These are phyloP conservation scores for Mycena indigotica DNA, from an alignment of 768 basidiomycete species.

Conservation along the genomic window DNA sequence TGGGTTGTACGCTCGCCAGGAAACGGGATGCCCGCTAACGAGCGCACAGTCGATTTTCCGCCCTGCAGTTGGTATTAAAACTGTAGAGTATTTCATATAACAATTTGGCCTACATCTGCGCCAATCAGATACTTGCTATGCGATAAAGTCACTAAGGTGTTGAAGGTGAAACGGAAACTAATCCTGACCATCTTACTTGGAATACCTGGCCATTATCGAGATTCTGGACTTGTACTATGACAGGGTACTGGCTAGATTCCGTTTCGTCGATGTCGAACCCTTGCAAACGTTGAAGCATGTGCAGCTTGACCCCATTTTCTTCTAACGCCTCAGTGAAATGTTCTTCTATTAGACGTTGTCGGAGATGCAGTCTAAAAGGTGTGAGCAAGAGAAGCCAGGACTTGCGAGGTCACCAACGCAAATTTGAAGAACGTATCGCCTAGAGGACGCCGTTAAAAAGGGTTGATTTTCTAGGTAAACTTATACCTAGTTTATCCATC, in stretches of 20 bases:
- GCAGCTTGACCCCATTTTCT: slow-evolving; percentile 10
- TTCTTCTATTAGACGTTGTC: slow-evolving; percentile 24
- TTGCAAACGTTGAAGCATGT: slow-evolving; percentile 19
- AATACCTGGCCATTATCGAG: slow-evolving; percentile 19
- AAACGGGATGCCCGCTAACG: slow-evolving; percentile 17
- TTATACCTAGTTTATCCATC: slow-evolving; percentile 25
- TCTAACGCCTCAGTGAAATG: slow-evolving; percentile 19
- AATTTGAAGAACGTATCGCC: slow-evolving; percentile 26
- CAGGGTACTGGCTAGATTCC: slow-evolving; percentile 16
- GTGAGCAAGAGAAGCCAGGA: background rate
- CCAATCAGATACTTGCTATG: slow-evolving; percentile 24
- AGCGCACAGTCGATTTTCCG: slow-evolving; percentile 23
- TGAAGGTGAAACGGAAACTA: background rate
- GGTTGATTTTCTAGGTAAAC: too few relatives aligned
- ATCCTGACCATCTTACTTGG: slow-evolving; percentile 18
- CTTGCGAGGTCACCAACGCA: slow-evolving; percentile 10
- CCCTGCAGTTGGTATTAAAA: slow-evolving; percentile 16
- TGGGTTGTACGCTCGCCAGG: slow-evolving; percentile 20
- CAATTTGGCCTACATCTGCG: slow-evolving; percentile 15
- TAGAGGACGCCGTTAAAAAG: too few relatives aligned
- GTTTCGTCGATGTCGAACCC: slow-evolving; percentile 16
- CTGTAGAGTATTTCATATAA: background rate
- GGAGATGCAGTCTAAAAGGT: slow-evolving; percentile 20
- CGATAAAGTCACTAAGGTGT: slow-evolving; percentile 2
- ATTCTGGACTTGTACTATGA: slow-evolving; percentile 22